Conservation (phyloP, 75 land plant species). For the Sequoia sempervirens region DNA sequence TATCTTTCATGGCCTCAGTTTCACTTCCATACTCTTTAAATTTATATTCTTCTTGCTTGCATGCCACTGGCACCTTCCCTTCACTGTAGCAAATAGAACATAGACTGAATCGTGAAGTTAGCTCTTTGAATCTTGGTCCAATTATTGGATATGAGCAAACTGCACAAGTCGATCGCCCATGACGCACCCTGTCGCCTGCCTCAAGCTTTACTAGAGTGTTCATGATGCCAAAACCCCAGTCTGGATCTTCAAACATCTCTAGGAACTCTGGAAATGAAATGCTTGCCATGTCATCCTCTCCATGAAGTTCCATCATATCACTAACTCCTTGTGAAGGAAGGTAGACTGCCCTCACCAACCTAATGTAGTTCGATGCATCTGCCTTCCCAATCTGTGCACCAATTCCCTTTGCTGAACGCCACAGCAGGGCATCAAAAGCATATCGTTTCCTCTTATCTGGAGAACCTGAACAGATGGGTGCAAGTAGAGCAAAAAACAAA, state of each 20-base stretch:
- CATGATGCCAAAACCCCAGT: constrained; percentile 94
- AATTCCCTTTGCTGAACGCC: constrained; percentile 59
- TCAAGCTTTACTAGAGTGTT: constrained; percentile 74
- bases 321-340: constrained; percentile 62
- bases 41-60: constrained; percentile 68
- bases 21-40: constrained; percentile 87
- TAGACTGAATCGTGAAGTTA: constrained; percentile 56
- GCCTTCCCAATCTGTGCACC: constrained; percentile 51
- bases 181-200: constrained; percentile 68
- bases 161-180: constrained; percentile 58
- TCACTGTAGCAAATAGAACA: constrained; percentile 86
- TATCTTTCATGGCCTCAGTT: constrained; percentile 70
- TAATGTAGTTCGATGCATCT: constrained; percentile 65
- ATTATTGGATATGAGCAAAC: constrained; percentile 77
- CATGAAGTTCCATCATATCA: constrained; percentile 57
- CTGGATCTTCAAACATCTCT: constrained; percentile 82
- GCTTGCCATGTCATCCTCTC: constrained; percentile 41
- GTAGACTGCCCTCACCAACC: constrained; percentile 74
- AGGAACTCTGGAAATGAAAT: constrained; percentile 67
- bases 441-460: constrained; percentile 74
- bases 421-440: constrained; percentile 80
- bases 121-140: constrained; percentile 85
- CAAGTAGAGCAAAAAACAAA: constrained; percentile 75
- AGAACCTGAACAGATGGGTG: constrained; percentile 83
- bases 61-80: constrained; percentile 76